These are phyloP conservation scores for Didymella keratinophila DNA, from an alignment of 2,329 filamentous ascomycete genomes.

Conservation along the genomic window DNA sequence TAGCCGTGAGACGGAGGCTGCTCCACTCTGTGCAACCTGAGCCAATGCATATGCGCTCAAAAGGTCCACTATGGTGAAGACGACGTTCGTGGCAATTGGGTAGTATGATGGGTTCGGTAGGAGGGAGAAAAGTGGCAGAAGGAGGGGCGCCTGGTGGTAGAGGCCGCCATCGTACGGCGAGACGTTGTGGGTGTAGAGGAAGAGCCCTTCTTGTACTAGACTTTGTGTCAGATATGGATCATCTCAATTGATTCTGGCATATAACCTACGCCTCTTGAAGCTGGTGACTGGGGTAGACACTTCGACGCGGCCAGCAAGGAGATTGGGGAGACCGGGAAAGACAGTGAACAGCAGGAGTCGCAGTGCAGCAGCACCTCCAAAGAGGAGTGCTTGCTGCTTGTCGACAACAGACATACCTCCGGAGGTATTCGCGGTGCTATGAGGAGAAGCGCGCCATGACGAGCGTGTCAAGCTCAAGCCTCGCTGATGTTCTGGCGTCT, in stretches of 20 bases:
- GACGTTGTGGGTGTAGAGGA: slow-evolving; percentile 94
- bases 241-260: not conserved
- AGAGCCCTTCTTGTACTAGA: slow-evolving; percentile 92
- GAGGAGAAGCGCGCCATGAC: slow-evolving; percentile 25
- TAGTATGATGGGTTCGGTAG: slow-evolving; percentile 73
- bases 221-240: slow-evolving; percentile 14
- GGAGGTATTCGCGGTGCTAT: slow-evolving; percentile 6
- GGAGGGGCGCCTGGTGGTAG: slow-evolving; percentile 77
- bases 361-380: slow-evolving; percentile 76
- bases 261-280: slow-evolving; percentile 84
- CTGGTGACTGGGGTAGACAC: slow-evolving; percentile 96
- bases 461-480: not conserved
- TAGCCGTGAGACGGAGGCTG: slow-evolving; percentile 74
- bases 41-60: slow-evolving; percentile 81
- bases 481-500: slow-evolving; percentile 13
- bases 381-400: slow-evolving; percentile 71
- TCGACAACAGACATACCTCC: slow-evolving; percentile 57
- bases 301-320: slow-evolving; percentile 90
- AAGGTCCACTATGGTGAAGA: slow-evolving; percentile 84
- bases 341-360: slow-evolving; percentile 80
- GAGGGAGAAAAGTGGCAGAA: slow-evolving; percentile 90
- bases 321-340: slow-evolving; percentile 83
- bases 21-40: slow-evolving; percentile 81
- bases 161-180: slow-evolving; percentile 96
- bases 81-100: slow-evolving; percentile 76